A percentile compares a stretch with the other conserved stretches of the same genome.
Conservation (phyloP, 2,329 filamentous ascomycete genomes). For the Alternaria tenuissima region DNA sequence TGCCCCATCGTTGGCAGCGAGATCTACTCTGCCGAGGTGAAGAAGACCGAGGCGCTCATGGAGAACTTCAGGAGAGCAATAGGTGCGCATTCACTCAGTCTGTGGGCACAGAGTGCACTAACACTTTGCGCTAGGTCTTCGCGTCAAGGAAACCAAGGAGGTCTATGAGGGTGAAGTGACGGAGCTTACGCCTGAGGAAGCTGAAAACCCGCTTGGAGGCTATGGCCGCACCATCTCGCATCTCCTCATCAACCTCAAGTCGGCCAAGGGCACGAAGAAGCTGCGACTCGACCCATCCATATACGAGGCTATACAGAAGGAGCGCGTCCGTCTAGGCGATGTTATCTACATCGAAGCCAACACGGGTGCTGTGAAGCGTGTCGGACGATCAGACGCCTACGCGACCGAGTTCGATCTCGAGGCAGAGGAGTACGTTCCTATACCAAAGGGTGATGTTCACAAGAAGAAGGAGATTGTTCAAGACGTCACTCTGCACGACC, state of each 20-base stretch:
- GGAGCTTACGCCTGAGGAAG: constrained; percentile 96
- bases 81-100: constrained; percentile 60
- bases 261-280: constrained; percentile 97
- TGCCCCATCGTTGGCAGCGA: constrained; percentile 98
- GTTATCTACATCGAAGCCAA: constrained; percentile 99
- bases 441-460: constrained; percentile 98
- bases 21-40: constrained; percentile 96
- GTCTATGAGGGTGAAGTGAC: constrained; percentile 99
- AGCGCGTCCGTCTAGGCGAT: constrained; percentile 93
- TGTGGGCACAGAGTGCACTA: background rate
- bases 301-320: constrained; percentile 99
- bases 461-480: constrained; percentile 99
- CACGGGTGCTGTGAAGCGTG: constrained; percentile 96
- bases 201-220: constrained; percentile 94
- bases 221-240: constrained; percentile 98
- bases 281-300: constrained; percentile 95
- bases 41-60: constrained; percentile 99
- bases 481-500: constrained; percentile 94
- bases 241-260: constrained; percentile 92
- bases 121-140: constrained; percentile 63
- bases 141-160: constrained; percentile 98
- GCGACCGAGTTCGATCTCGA: constrained; percentile 98
- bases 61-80: constrained; percentile 98
- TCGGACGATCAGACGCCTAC: constrained; percentile 94
- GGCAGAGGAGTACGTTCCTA: constrained; percentile 98